Base-by-base conservation (phyloP, 495 filamentous ascomycete genomes). In the Barbatosphaeria neglecta region DNA sequence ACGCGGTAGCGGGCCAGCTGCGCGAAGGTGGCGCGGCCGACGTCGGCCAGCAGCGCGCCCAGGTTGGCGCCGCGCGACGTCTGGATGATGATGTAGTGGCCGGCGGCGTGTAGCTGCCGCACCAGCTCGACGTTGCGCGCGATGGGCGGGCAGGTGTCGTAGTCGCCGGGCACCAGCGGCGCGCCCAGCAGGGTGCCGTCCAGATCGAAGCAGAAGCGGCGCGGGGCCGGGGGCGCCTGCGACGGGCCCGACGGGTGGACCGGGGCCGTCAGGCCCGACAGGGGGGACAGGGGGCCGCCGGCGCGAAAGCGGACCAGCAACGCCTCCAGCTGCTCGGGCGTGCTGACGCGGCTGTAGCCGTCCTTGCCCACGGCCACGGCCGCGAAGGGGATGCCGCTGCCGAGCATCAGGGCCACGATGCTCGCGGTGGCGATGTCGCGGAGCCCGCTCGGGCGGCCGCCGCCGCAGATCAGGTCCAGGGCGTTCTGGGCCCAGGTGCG, bases 1-100 rank as follows among this genome's bases (percentile, higher is more conserved):
- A 50, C 46, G 16, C 46, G 22, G 48, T 50, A 50, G 37, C 37
- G 37, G 18, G 25, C 39, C 20, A 49, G 47, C 47, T 49, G 47
- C 3, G 47, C 47, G 17, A 49, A 49, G 4, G 45, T 47, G 24
- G 41, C 37, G 37, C 37, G 45, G 24, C 45, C 45, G 27, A 49
- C 23, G 35, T 49, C 47, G 7, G 47, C 47, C 3, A 49, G 42
- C 11, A 49, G 35, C 4, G 47, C 24, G 20, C 47, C 47, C 42
- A 49, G 15, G 33, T 49, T 49, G 22, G 40, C 47, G 31, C 23
- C 23, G 45, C 41, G 45, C 2, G 45, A 41, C 35, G 23, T 37
- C 25, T 38, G 33, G 24, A 47, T 47, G 23, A 47, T 47, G 37
- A 47, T 47, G 37, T 47, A 41, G 37, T 47, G 45, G 45, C 45